These are phyloP conservation scores for Afroboletus lepidellus DNA, from an alignment of 1,284 basidiomycete genomes.

Conservation along the genomic window DNA sequence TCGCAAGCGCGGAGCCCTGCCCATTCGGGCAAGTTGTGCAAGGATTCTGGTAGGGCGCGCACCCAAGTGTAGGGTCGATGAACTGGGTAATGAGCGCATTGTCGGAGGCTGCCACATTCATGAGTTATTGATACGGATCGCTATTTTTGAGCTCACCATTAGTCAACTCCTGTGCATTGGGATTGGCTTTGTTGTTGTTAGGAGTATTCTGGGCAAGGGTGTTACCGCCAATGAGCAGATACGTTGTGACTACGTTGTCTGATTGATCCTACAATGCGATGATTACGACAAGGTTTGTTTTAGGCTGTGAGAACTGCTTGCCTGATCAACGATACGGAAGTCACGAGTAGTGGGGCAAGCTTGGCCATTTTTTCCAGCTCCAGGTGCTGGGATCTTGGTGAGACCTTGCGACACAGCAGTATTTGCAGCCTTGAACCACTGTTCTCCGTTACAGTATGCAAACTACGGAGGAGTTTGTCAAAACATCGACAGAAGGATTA, in stretches of 20 bases:
- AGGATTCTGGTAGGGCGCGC: constrained; percentile 25
- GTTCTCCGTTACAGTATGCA: constrained; percentile 22
- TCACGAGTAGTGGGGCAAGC: constrained; percentile 27
- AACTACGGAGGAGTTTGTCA: constrained; percentile 11
- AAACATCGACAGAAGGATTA: not conserved
- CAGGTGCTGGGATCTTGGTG: constrained; percentile 19
- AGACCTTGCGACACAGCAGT: constrained; percentile 21
- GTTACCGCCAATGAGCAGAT: constrained; percentile 23
- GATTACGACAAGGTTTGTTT: not conserved
- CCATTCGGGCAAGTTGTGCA: constrained; percentile 26
- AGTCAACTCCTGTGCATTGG: constrained; percentile 22
- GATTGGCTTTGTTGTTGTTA: constrained; percentile 24
- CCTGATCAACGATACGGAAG: constrained; percentile 30
- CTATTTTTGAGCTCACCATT: constrained; percentile 16
- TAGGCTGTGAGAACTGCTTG: not conserved
- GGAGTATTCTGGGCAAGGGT: constrained; percentile 30
- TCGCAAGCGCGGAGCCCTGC: constrained; percentile 21
- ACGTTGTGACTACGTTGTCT: constrained; percentile 29
- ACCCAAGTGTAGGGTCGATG: constrained; percentile 27
- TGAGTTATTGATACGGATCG: not conserved
- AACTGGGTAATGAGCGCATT: constrained; percentile 26
- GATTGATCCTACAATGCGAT: constrained; percentile 24
- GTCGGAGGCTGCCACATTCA: constrained; percentile 19
- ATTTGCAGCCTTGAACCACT: constrained; percentile 24
- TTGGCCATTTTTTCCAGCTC: constrained; percentile 19